phyloP scores from a whole-genome alignment of 2,329 filamentous ascomycete genomes.

The Claviceps fusiformis region DNA sequence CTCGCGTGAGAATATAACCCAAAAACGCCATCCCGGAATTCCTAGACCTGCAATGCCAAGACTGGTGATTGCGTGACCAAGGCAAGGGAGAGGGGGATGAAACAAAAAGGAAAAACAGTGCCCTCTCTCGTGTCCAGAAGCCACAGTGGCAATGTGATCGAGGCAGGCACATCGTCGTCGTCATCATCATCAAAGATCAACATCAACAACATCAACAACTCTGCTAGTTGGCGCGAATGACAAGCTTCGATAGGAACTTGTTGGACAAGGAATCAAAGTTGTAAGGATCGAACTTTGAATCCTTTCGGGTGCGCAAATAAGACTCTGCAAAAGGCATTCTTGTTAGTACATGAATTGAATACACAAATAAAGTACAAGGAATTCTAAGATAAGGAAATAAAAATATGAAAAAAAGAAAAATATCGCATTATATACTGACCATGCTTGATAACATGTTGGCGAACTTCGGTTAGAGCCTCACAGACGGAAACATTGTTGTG shows the following conservation, averaged over 20 bases:
- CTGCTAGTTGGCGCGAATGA: conserved; percentile 74
- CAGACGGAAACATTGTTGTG: conserved; percentile 87
- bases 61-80: conserved; percentile 8
- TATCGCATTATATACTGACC: conserved; percentile 44
- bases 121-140: background rate
- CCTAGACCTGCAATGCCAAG: too few species aligned
- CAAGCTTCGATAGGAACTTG: conserved; percentile 92
- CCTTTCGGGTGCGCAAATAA: conserved; percentile 69
- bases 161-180: background rate
- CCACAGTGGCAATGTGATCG: background rate
- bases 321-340: conserved; percentile 44
- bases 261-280: conserved; percentile 94
- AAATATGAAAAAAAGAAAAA: background rate
- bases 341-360: conserved; percentile 10
- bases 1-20: too few species aligned
- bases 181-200: background rate
- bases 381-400: background rate
- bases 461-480: conserved; percentile 91
- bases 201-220: background rate
- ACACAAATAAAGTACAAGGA: too few species aligned
- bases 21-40: too few species aligned
- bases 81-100: conserved; percentile 17
- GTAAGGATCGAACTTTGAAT: conserved; percentile 72
- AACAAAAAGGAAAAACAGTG: conserved; percentile 7
- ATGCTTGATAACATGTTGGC: conserved; percentile 82